Evolutionary conservation across 2,329 filamentous ascomycete species (phyloP).

Genomic region (Aureobasidium mangrovei): DNA sequence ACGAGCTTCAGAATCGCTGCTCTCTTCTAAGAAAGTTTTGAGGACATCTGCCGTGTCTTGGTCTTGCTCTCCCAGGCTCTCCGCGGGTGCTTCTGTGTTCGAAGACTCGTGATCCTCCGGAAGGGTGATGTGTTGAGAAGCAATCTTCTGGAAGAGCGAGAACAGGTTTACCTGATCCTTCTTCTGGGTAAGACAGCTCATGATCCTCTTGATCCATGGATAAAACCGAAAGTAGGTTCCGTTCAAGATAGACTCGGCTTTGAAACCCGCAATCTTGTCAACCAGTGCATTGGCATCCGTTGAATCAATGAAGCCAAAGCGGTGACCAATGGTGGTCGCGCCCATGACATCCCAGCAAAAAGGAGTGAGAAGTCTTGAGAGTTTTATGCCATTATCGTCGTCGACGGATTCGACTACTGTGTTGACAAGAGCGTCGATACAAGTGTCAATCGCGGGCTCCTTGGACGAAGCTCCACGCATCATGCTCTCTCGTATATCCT

Average conservation of each 20-base stretch:
- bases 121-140: not conserved
- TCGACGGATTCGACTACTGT: conserved; percentile 1
- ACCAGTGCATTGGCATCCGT: not conserved
- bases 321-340: conserved; percentile 17
- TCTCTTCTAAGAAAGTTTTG: too few species aligned
- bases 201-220: conserved; percentile 16
- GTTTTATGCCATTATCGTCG: conserved; percentile 12
- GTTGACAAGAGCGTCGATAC: conserved; percentile 16
- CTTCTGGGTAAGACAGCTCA: not conserved
- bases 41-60: too few species aligned
- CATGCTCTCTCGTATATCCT: not conserved
- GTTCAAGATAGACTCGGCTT: conserved; percentile 17
- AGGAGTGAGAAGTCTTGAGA: conserved; percentile 16
- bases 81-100: too few species aligned
- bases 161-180: not conserved
- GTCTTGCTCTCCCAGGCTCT: too few species aligned
- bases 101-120: too few species aligned
- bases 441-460: conserved; percentile 18
- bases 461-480: conserved; percentile 17
- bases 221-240: conserved; percentile 21
- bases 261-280: conserved; percentile 16
- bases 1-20: not conserved
- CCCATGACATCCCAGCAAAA: conserved; percentile 21
- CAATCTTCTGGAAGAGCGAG: not conserved
- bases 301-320: conserved; percentile 17